Evolutionary conservation across 1,284 basidiomycete species (phyloP).

Genomic region (Inonotus obliquus): DNA sequence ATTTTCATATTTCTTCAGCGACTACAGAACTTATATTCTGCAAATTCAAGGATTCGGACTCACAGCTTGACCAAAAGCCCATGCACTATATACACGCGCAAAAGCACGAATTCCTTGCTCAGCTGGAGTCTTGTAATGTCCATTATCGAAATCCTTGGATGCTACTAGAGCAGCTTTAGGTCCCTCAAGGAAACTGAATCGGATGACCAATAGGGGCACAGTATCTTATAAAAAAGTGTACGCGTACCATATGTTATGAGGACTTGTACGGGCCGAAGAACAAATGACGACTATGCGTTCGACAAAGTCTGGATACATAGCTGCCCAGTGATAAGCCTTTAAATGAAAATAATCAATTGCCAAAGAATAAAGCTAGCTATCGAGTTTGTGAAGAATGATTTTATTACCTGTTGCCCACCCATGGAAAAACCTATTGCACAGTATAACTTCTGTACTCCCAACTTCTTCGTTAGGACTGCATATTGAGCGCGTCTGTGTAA

Average conservation of each 20-base stretch:
- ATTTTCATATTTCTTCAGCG: background rate
- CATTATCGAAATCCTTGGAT: conserved; percentile 32
- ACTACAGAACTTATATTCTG: background rate
- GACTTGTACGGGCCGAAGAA: conserved; percentile 34
- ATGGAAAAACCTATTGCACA: conserved; percentile 58
- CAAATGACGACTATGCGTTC: conserved; percentile 34
- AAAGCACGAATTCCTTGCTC: conserved; percentile 34
- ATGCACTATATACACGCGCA: conserved; percentile 33
- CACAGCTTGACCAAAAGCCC: conserved; percentile 37
- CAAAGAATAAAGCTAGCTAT: background rate
- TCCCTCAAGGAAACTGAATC: conserved; percentile 34
- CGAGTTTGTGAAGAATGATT: background rate
- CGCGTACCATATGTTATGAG: conserved; percentile 33
- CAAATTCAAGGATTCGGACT: conserved; percentile 15
- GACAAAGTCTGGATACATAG: conserved; percentile 34
- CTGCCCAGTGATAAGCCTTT: conserved; percentile 34
- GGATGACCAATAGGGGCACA: too few relatives aligned
- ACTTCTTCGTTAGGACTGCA: conserved; percentile 44
- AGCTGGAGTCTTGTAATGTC: conserved; percentile 31
- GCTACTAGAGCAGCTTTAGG: conserved; percentile 34
- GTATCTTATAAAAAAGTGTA: too few relatives aligned
- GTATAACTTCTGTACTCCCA: conserved; percentile 44
- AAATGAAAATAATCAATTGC: background rate
- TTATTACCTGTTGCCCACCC: conserved; percentile 52
- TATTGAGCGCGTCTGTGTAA: conserved; percentile 47